Percentiles rank a stretch among this genome's conserved stretches.
phyloP scores from a whole-genome alignment of 2,329 filamentous ascomycete genomes.

The Nakataea oryzae region DNA sequence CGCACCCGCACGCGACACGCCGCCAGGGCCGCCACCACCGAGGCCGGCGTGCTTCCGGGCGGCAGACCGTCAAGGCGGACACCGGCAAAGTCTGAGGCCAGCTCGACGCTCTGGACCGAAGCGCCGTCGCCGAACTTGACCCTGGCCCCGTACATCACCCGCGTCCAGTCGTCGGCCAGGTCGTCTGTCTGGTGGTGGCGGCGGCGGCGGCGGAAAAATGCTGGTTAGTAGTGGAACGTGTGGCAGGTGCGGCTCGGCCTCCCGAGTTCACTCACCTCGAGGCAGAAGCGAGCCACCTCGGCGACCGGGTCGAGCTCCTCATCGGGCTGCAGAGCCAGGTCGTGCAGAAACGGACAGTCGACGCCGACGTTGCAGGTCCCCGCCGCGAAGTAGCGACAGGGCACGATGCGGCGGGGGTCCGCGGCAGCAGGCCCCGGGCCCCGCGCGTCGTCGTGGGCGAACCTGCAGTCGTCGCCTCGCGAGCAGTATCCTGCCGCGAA shows the following conservation, averaged over 20 bases:
- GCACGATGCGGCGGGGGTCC: constrained; percentile 1
- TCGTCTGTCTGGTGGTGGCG: constrained; percentile 3
- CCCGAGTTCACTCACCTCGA: neutral
- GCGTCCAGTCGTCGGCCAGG: constrained; percentile 6
- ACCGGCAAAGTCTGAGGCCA: constrained; percentile 25
- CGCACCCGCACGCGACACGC: constrained; percentile 7
- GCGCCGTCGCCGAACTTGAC: constrained; percentile 22
- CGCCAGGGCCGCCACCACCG: constrained; percentile 12
- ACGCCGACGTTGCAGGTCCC: constrained; percentile 3
- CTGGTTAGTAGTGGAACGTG: neutral
- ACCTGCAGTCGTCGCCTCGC: neutral
- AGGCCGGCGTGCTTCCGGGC: constrained; percentile 5
- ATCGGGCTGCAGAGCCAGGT: neutral
- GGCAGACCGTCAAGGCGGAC: constrained; percentile 21
- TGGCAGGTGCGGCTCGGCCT: too few species aligned
- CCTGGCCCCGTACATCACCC: constrained; percentile 15
- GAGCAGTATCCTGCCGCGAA: neutral
- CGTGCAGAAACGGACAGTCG: constrained; percentile 5
- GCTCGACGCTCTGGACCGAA: constrained; percentile 14
- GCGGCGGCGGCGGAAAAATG: too few species aligned
- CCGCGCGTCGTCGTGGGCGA: neutral
- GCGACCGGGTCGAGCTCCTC: neutral
- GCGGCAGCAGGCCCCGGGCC: neutral
- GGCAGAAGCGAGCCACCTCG: neutral
- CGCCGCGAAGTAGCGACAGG: constrained; percentile 4